These are phyloP conservation scores for Bipolaris gigantea DNA, from an alignment of 2,329 filamentous ascomycete species.

Conservation along the genomic window DNA sequence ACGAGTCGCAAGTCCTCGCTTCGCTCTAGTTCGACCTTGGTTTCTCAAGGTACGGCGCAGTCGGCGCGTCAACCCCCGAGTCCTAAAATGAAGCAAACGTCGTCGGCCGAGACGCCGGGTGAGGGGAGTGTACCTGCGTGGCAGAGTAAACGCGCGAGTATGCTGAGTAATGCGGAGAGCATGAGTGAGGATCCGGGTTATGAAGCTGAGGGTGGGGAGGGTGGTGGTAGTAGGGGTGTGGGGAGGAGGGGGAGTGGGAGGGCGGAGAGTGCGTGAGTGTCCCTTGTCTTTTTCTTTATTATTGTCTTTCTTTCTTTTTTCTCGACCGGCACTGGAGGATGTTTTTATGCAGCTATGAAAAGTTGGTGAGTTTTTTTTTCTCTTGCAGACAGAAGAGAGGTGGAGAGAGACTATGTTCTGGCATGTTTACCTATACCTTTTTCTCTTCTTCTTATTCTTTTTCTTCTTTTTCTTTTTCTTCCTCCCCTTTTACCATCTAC, in stretches of 20 bases:
- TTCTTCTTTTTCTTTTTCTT: too few relatives aligned
- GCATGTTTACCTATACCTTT: too few relatives aligned
- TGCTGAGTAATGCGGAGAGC: slow-evolving; percentile 35
- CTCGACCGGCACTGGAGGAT: too few relatives aligned
- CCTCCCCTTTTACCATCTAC: too few relatives aligned
- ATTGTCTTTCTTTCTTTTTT: background rate
- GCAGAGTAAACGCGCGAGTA: slow-evolving; percentile 39
- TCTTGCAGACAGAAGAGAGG: too few relatives aligned
- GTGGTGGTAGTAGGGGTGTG: slow-evolving; percentile 10
- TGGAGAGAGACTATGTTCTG: too few relatives aligned
- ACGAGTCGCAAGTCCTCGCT: slow-evolving; percentile 17
- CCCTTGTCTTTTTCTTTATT: slow-evolving; percentile 9
- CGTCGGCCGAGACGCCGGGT: slow-evolving; percentile 21
- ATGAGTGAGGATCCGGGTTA: slow-evolving; percentile 19
- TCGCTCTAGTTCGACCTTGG: slow-evolving; percentile 27
- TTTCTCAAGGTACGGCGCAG: slow-evolving; percentile 28
- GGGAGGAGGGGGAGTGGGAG: slow-evolving; percentile 15
- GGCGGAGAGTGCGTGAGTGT: slow-evolving; percentile 18
- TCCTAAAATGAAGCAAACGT: slow-evolving; percentile 10
- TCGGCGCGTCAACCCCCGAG: slow-evolving; percentile 29
- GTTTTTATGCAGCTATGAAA: too few relatives aligned
- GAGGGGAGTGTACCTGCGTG: slow-evolving; percentile 24
- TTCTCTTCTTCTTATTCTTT: too few relatives aligned
- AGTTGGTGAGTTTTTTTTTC: too few relatives aligned
- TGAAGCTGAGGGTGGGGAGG: slow-evolving; percentile 4